Conservation (phyloP, 768 basidiomycete species). For the Lentinula edodes region DNA sequence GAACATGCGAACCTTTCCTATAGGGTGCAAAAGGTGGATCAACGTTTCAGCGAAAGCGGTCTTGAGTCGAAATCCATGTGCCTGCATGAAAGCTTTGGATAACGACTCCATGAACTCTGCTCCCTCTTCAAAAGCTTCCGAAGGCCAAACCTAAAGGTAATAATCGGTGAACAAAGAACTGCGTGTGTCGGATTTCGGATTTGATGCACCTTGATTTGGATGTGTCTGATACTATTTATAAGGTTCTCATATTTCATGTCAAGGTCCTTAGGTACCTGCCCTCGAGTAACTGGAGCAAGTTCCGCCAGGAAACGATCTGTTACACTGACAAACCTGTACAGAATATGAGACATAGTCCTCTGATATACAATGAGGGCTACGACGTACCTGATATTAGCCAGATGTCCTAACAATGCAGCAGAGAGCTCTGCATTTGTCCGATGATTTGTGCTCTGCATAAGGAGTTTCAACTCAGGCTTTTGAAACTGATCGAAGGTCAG, state of each 20-base stretch:
- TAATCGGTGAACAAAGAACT: not conserved
- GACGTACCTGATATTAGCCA: conserved; percentile 73
- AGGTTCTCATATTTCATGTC: conserved; percentile 84
- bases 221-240: conserved; percentile 72
- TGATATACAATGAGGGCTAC: not conserved
- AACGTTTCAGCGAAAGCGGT: conserved; percentile 82
- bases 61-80: conserved; percentile 81
- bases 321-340: conserved; percentile 77
- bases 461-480: conserved; percentile 61
- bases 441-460: conserved; percentile 68
- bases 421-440: conserved; percentile 78
- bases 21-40: conserved; percentile 73
- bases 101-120: conserved; percentile 86
- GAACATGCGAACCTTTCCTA: conserved; percentile 60
- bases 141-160: conserved; percentile 75
- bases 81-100: conserved; percentile 76
- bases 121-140: conserved; percentile 88
- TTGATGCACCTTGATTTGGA: conserved; percentile 68
- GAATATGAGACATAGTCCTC: not conserved
- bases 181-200: not conserved
- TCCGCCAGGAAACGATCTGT: conserved; percentile 87
- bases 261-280: conserved; percentile 72
- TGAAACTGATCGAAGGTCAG: conserved; percentile 84
- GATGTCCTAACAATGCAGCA: conserved; percentile 76
- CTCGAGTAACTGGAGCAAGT: conserved; percentile 66